Conservation (phyloP, 176 grass and related monocot species). For the Oryza meyeriana region DNA sequence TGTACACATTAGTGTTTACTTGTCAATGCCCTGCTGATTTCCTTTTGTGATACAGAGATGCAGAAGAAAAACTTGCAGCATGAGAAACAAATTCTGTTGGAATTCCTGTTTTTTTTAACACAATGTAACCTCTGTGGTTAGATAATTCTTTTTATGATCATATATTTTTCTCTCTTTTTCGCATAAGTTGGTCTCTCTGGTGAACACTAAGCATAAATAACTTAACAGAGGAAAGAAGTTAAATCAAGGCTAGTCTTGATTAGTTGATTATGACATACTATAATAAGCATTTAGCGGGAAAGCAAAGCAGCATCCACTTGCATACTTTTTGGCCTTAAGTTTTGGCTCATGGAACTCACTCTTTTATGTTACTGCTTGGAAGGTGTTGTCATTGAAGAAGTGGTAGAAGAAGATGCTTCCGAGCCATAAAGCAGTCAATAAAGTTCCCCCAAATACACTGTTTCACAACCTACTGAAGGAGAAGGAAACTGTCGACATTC, state of each 20-base stretch:
- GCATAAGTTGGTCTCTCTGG: neutral
- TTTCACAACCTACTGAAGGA: slow-evolving; percentile 47
- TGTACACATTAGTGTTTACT: neutral
- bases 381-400: slow-evolving; percentile 94
- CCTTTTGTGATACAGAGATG: slow-evolving; percentile 43
- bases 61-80: slow-evolving; percentile 45
- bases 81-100: neutral
- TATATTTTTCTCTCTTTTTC: neutral
- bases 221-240: slow-evolving; percentile 6
- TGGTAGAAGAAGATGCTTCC: slow-evolving; percentile 51
- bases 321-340: too few species aligned
- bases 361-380: slow-evolving; percentile 25
- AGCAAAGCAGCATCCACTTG: slow-evolving; percentile 4
- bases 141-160: neutral
- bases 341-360: slow-evolving; percentile 1
- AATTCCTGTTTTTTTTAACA: neutral
- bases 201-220: neutral
- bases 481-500: slow-evolving; percentile 31
- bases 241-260: neutral
- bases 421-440: slow-evolving; percentile 38
- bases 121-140: neutral
- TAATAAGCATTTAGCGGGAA: neutral
- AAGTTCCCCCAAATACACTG: slow-evolving; percentile 47
- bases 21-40: slow-evolving; percentile 14
- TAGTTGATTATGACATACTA: slow-evolving; percentile 17